Conservation (phyloP, 140 eudicot genomes). For the Cichorium intybus region DNA sequence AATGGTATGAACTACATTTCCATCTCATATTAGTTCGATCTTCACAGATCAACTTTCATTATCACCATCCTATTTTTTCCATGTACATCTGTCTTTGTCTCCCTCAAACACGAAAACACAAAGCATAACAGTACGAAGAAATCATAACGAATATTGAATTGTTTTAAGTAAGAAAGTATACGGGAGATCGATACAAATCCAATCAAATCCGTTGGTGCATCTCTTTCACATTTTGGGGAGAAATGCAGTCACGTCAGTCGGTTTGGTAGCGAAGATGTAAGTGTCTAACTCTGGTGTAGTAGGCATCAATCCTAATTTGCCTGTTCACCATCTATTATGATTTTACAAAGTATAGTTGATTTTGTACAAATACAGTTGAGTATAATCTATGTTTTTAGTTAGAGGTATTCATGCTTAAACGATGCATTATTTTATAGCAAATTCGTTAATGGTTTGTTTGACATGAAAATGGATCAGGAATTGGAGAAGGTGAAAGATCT, state of each 20-base stretch:
- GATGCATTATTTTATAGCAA: too few species aligned
- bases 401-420: background rate
- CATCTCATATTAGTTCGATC: constrained; percentile 24
- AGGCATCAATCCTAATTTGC: too few species aligned
- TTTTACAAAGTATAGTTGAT: background rate
- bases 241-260: constrained; percentile 31
- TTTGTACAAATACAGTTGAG: background rate
- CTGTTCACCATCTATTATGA: background rate
- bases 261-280: constrained; percentile 38
- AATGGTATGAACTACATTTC: constrained; percentile 14
- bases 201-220: constrained; percentile 63
- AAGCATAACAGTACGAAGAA: background rate
- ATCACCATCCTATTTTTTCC: background rate
- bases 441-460: background rate
- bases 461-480: constrained; percentile 27
- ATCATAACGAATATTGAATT: constrained; percentile 1
- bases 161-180: constrained; percentile 31
- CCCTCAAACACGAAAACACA: background rate
- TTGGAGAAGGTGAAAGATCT: constrained; percentile 45
- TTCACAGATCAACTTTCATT: constrained; percentile 10
- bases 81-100: background rate
- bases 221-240: constrained; percentile 63
- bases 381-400: background rate
- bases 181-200: constrained; percentile 77
- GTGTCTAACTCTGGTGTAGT: constrained; percentile 20